Evolutionary conservation across 805 yeast genomes (phyloP), one percentile per base, ranked within the genome.

Genomic region (Spathaspora arborariae): DNA sequence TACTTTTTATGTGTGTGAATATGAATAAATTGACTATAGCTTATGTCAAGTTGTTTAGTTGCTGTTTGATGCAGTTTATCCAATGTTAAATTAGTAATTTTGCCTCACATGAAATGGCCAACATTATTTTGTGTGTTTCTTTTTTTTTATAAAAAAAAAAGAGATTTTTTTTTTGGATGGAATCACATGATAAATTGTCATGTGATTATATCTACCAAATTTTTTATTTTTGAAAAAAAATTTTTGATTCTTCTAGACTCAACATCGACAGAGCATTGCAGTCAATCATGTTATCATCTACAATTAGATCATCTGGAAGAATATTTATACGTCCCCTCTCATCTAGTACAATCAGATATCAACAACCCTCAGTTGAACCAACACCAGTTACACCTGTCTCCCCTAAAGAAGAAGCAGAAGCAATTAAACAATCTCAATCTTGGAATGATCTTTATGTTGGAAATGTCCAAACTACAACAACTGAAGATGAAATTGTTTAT

Each of bases 381-480:
- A 22, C n/a, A 16, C 4, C 21, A 37, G 39, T 18, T 20, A 4
- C n/a, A 11, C 10, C 39, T 37, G 22, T n/a, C n/a, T n/a, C 21
- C 10, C 27, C 27, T 2, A 8, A 24, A 5, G 24, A 24, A 7
- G n/a, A n/a, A 34, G 37, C 6, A 37, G 22, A 13, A 13, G 10
- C n/a, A 37, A 37, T 15, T 13, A 18, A 13, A 10, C 39, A 37
- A 37, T 21, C 20, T 15, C 24, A 54, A 20, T 54, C 65, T 24
- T 70, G 74, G 74, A 55, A 54, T 21, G 49, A 54, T 15, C 22
- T 20, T 20, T 37, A 37, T 20, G 39, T 16, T 30, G 35, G n/a
- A 30, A 13, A 10, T 30, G 11, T 30, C 8, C 35, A 3, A 30
- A 16, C 16, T 2, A 30, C 35, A 6, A 30, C 11, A 13, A 13